Base-by-base conservation (phyloP, 2,329 filamentous ascomycete species). In the Chrysoporthe cubensis region DNA sequence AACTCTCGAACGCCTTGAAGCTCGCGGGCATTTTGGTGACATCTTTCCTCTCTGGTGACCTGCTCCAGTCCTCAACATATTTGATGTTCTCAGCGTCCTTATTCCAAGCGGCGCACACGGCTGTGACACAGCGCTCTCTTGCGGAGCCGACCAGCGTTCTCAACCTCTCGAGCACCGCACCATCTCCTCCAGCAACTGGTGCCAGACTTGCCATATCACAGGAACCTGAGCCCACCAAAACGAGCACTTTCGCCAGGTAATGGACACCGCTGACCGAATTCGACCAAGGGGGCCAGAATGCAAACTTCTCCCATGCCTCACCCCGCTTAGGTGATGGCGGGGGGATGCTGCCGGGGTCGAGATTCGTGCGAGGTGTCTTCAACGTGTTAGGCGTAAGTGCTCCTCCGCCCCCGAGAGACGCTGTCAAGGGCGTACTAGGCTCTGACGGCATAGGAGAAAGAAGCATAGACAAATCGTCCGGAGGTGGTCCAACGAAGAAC, bases 271-370 rank as follows among this genome's bases (percentile, higher is more conserved):
- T 96, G 34, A 98, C 82, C 0, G 94, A 94, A 75, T 97, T 98
- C 1, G 94, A 92, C 80, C 92, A 91, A 0, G 95, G 96, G 4
- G 95, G 94, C 94, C 95, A 98, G 78, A 98, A 99, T 0, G 94
- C 95, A 78, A 96, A 88, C 80, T 95, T 91, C 75, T 98, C 96
- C 93, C 94, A 98, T 0, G 90, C 82, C 73, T 97, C 93, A 6
- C 94, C 95, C 57, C 87, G 87, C 72, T 86, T 92, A 0, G 93
- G 92, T 0, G 91, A 93, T 1, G 90, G 89, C 13, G 90, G 88
- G 1, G 93, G 94, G 2, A 92, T 82, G 70, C 92, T 94, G 75
- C 87, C 91, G 0, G 88, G 84, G 75, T 97, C 93, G 69, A 97
- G 88, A 66, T 90, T 91, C 79, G 97, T 95, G 1, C 91, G 88